Percentiles rank a stretch among this genome's conserved stretches.
Conservation (phyloP, 495 filamentous ascomycete genomes). For the Lepidopterella palustris region DNA sequence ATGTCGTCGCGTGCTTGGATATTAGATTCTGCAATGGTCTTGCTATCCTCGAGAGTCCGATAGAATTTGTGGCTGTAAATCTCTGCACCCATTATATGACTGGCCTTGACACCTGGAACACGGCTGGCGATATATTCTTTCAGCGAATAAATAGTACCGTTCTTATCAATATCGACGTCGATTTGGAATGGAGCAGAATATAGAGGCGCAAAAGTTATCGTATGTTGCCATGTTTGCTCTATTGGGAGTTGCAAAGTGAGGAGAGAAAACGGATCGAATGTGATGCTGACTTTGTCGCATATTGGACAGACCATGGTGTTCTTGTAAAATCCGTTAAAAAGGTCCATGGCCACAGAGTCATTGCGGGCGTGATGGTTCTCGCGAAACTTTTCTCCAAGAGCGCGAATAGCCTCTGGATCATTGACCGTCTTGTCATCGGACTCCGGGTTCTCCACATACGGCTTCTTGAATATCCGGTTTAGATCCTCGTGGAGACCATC, state of each 20-base stretch:
- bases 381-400: conserved; percentile 82
- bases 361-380: conserved; percentile 88
- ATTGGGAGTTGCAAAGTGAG: conserved; percentile 85
- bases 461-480: conserved; percentile 89
- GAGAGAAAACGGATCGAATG: conserved; percentile 96
- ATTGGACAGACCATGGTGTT: conserved; percentile 87
- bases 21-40: conserved; percentile 58
- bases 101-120: conserved; percentile 47
- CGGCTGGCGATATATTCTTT: conserved; percentile 71
- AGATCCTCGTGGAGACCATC: conserved; percentile 93
- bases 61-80: conserved; percentile 77
- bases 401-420: conserved; percentile 64
- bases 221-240: conserved; percentile 65
- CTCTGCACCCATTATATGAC: conserved; percentile 64
- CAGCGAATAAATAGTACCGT: conserved; percentile 61
- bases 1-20: conserved; percentile 59
- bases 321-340: conserved; percentile 97
- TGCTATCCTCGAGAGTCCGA: conserved; percentile 65
- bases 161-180: conserved; percentile 80
- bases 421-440: conserved; percentile 95
- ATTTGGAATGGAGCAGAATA: conserved; percentile 60
- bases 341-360: conserved; percentile 87
- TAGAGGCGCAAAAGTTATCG: conserved; percentile 68
- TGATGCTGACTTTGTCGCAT: conserved; percentile 94
- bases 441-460: conserved; percentile 95